Evolutionary conservation across 2,329 filamentous ascomycete genomes (phyloP), one percentile per base, ranked within the genome.

Genomic region (Colletotrichum zoysiae): DNA sequence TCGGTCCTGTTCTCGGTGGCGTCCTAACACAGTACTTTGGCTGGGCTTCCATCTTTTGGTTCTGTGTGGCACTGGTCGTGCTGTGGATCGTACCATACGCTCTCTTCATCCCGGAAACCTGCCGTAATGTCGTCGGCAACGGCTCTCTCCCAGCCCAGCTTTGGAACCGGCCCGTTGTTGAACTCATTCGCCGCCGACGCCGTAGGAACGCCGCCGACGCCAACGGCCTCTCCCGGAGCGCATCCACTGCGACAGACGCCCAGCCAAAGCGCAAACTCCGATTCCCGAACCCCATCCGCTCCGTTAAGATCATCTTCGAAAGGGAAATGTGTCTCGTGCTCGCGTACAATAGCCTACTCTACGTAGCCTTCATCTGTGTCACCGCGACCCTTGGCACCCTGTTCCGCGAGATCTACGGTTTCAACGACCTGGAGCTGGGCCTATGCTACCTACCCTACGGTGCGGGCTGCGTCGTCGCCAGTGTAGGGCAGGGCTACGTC

Each of bases 31-130:
- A 92, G 74, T 91, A 87, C 72, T 83, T 92, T 0, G 90, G 89
- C 11, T 93, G 91, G 91, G 82, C 87, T n/a, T 85, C 87, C 66
- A 89, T 92, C 67, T 93, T 93, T 76, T 93, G 90, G 90, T 92
- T 92, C 76, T 84, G 91, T 67, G 84, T 87, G 48, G 90, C 93
- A 48, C 80, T 87, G 46, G 81, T 84, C 23, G 78, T 79, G 4
- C 79, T 81, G 0, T 88, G 87, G 78, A 78, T 91, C 38, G 71
- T 91, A 3, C 84, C 88, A 0, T 88, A 89, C 70, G 76, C 86
- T 3, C 74, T 91, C 14, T 83, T 87, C 6, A 83, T 91, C 9
- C 91, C 90, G 0, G 87, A 90, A 79, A 90, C 88, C 11, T 86
- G 86, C 70, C 85, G 88, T 30, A 87, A 85, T 50, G 85, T 91